Percentiles rank a stretch among this genome's conserved stretches.
Evolutionary conservation across 2,329 filamentous ascomycete genomes (phyloP).

Genomic region (Pseudocercospora vitis): DNA sequence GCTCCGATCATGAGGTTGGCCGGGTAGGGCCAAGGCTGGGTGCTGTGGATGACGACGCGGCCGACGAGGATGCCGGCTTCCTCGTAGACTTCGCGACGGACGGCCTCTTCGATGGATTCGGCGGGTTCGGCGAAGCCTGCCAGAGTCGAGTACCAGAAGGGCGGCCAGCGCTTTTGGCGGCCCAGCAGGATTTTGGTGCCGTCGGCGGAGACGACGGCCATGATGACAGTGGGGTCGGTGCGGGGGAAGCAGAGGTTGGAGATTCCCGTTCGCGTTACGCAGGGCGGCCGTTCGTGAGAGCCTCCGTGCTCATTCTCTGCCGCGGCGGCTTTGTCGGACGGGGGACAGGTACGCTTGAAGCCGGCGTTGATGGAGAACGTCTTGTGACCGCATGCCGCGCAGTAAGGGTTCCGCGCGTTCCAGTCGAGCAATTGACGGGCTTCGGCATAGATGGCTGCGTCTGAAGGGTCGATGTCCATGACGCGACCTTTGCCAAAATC

Average conservation of each 20-base stretch:
- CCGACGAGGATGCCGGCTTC: slow-evolving; percentile 51
- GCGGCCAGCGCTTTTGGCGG: slow-evolving; percentile 78
- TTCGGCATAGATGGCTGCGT: slow-evolving; percentile 86
- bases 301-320: slow-evolving; percentile 30
- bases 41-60: slow-evolving; percentile 52
- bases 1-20: slow-evolving; percentile 61
- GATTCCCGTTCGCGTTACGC: slow-evolving; percentile 77
- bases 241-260: slow-evolving; percentile 91
- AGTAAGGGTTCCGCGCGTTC: slow-evolving; percentile 91
- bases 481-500: slow-evolving; percentile 66
- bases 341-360: slow-evolving; percentile 77
- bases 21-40: slow-evolving; percentile 56
- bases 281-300: slow-evolving; percentile 62
- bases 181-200: slow-evolving; percentile 78
- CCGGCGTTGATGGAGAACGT: slow-evolving; percentile 78
- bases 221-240: slow-evolving; percentile 93
- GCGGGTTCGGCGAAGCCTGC: slow-evolving; percentile 55
- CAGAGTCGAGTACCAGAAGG: slow-evolving; percentile 85
- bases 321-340: slow-evolving; percentile 58
- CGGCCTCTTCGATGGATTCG: slow-evolving; percentile 53
- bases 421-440: slow-evolving; percentile 87
- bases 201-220: slow-evolving; percentile 82
- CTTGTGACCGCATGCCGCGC: slow-evolving; percentile 79
- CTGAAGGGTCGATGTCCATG: slow-evolving; percentile 59
- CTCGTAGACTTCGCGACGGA: slow-evolving; percentile 54